Evolutionary conservation across 179 eudicot species (phyloP).

Genomic region (Heliamphora pulchella): DNA sequence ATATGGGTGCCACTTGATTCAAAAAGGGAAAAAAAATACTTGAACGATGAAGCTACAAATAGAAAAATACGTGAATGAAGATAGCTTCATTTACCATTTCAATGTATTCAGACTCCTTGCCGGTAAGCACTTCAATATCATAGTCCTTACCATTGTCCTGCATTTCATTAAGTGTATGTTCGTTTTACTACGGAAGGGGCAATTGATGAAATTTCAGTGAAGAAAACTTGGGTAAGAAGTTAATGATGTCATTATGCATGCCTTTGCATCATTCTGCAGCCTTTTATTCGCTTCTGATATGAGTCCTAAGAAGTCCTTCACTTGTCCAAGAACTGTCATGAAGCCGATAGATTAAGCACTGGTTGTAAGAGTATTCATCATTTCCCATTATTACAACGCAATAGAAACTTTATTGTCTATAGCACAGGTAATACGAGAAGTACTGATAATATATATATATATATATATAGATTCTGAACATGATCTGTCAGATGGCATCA

Average conservation of each 20-base stretch:
- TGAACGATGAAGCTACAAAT: no score
- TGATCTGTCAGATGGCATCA: no score
- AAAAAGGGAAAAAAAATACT: not conserved
- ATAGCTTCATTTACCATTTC: constrained; percentile 49
- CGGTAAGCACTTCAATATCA: constrained; percentile 60
- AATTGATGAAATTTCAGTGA: not conserved
- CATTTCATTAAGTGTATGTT: not conserved
- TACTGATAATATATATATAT: no score
- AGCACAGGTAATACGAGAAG: no score
- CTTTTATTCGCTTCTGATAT: constrained; percentile 65
- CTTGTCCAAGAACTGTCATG: constrained; percentile 55
- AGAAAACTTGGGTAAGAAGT: not conserved
- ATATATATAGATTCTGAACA: no score
- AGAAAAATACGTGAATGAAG: not conserved
- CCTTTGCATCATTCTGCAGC: constrained; percentile 63
- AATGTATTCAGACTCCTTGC: constrained; percentile 62
- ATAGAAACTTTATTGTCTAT: not conserved
- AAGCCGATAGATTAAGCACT: not conserved
- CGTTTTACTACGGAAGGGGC: not conserved
- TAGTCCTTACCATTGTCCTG: constrained; percentile 59
- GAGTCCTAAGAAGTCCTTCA: constrained; percentile 66
- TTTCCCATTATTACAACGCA: not conserved
- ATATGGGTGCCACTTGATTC: not conserved
- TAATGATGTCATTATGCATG: constrained; percentile 9
- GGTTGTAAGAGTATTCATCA: not conserved